Percentiles rank a stretch among this genome's conserved stretches.
Evolutionary conservation across 2,329 filamentous ascomycete genomes (phyloP).

Genomic region (Claviceps cyperi): DNA sequence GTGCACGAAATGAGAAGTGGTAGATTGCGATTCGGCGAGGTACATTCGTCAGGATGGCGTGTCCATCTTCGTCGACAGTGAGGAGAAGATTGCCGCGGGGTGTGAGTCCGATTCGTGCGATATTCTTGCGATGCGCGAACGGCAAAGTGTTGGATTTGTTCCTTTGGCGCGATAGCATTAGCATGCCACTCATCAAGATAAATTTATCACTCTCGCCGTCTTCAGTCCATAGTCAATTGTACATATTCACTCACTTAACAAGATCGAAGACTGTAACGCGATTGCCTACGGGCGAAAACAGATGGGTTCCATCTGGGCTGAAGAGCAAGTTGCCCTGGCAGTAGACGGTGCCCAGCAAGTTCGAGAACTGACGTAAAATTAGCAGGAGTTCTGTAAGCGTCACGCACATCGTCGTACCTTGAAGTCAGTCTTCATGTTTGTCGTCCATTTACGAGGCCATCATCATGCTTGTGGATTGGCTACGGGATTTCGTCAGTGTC

Average conservation of each 20-base stretch:
- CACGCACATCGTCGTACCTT: slow-evolving; percentile 44
- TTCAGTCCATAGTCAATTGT: too few species aligned
- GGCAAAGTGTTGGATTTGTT: slow-evolving; percentile 79
- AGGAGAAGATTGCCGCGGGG: slow-evolving; percentile 85
- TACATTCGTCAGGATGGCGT: slow-evolving; percentile 85
- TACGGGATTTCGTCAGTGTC: slow-evolving; percentile 6
- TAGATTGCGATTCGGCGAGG: slow-evolving; percentile 75
- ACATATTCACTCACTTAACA: slow-evolving; percentile 53
- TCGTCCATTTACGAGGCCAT: slow-evolving; percentile 16
- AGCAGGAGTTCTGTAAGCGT: not conserved
- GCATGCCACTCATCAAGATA: not conserved
- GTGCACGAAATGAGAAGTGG: slow-evolving; percentile 85
- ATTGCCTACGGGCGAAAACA: slow-evolving; percentile 94
- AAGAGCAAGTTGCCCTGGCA: slow-evolving; percentile 95
- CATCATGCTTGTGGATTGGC: slow-evolving; percentile 7
- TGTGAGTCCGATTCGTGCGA: slow-evolving; percentile 73
- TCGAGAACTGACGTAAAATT: slow-evolving; percentile 65
- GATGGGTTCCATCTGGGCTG: slow-evolving; percentile 86
- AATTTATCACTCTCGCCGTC: too few species aligned
- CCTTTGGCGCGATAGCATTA: slow-evolving; percentile 24
- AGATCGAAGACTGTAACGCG: slow-evolving; percentile 91
- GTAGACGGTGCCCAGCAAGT: slow-evolving; percentile 95
- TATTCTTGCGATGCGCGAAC: slow-evolving; percentile 90
- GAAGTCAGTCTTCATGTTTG: slow-evolving; percentile 96
- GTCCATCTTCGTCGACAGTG: slow-evolving; percentile 85